Conservation (phyloP, 768 basidiomycete species). For the Termitomyces sp. region DNA sequence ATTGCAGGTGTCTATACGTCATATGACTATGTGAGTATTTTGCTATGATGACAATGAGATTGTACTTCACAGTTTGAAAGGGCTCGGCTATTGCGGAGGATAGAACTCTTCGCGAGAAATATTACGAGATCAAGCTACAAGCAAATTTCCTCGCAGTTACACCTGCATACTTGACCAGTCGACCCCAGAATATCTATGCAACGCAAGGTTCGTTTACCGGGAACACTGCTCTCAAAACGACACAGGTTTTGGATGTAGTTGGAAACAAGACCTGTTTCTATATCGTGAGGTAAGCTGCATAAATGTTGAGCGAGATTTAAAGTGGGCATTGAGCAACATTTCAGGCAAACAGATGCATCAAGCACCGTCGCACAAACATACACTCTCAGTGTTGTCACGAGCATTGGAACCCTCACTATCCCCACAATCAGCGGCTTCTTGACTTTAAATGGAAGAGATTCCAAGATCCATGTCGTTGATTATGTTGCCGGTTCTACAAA, state of each 20-base stretch:
- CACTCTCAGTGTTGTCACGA: constrained; percentile 37
- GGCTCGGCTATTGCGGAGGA: constrained; percentile 47
- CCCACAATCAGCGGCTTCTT: constrained; percentile 39
- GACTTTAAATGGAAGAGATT: constrained; percentile 43
- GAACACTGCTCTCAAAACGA: constrained; percentile 42
- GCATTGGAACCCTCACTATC: constrained; percentile 33
- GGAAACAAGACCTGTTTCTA: constrained; percentile 44
- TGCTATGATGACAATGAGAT: not conserved
- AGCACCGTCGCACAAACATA: constrained; percentile 33
- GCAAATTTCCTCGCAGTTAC: constrained; percentile 45
- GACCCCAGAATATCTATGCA: constrained; percentile 33
- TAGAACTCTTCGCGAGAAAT: constrained; percentile 46
- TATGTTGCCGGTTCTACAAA: constrained; percentile 38
- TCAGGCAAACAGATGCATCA: constrained; percentile 35
- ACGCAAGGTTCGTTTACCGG: constrained; percentile 41
- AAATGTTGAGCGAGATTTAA: not conserved
- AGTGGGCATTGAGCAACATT: not conserved
- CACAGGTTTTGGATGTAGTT: constrained; percentile 41
- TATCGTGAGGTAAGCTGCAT: constrained; percentile 27
- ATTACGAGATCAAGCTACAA: constrained; percentile 47
- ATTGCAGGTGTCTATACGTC: constrained; percentile 35
- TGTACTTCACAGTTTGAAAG: constrained; percentile 17
- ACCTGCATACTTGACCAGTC: constrained; percentile 42
- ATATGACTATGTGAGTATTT: constrained; percentile 33
- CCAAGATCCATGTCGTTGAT: constrained; percentile 46